Evolutionary conservation across 2,329 filamentous ascomycete genomes (phyloP).

Genomic region (Verticillium isaacii): DNA sequence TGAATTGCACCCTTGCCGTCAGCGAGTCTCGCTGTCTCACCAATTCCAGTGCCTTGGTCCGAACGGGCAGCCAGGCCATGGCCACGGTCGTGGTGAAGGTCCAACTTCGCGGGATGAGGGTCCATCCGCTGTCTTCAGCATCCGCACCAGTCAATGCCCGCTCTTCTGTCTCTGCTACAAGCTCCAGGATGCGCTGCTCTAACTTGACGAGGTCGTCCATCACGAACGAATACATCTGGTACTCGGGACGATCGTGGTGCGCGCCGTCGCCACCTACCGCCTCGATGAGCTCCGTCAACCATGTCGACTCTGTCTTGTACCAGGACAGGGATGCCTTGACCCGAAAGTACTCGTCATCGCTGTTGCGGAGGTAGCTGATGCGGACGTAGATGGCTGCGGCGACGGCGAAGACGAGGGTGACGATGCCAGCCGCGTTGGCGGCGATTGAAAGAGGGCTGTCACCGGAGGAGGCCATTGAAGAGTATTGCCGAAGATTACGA

Average conservation of each 20-base stretch:
- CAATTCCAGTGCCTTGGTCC: conserved; percentile 38
- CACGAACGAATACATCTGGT: conserved; percentile 42
- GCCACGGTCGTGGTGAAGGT: conserved; percentile 32
- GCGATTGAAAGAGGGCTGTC: conserved; percentile 41
- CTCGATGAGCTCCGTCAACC: conserved; percentile 35
- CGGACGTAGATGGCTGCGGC: conserved; percentile 36
- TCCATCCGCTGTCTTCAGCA: conserved; percentile 25
- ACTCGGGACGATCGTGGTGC: conserved; percentile 23
- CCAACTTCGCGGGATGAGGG: conserved; percentile 30
- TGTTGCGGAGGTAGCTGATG: conserved; percentile 38
- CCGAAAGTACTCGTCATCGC: conserved; percentile 40
- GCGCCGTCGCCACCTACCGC: conserved; percentile 14
- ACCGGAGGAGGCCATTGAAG: conserved; percentile 10
- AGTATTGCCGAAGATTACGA: background rate
- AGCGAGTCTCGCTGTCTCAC: conserved; percentile 40
- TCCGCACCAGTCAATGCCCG: conserved; percentile 15
- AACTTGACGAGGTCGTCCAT: conserved; percentile 40
- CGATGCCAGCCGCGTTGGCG: conserved; percentile 37
- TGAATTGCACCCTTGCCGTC: conserved; percentile 39
- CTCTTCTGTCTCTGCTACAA: conserved; percentile 37
- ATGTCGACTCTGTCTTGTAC: conserved; percentile 44
- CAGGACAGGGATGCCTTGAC: conserved; percentile 41
- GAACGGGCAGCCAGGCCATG: conserved; percentile 38
- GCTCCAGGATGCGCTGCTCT: conserved; percentile 37
- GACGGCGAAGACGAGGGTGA: conserved; percentile 43